Evolutionary conservation across 116 monocot genomes (phyloP), one percentile per base, ranked within the genome.

Genomic region (Posidonia oceanica): DNA sequence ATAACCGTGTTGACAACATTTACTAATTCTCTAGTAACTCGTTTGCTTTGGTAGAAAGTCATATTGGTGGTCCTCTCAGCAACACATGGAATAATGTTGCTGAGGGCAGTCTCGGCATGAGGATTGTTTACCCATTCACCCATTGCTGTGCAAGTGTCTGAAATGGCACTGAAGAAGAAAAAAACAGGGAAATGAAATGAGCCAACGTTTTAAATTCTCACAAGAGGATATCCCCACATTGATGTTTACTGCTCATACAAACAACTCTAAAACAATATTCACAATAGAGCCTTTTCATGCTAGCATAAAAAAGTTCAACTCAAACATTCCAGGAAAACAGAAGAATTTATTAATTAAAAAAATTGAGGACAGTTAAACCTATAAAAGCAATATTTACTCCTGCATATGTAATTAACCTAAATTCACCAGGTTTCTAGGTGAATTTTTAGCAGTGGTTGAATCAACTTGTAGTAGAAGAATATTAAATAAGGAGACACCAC

Each of bases 141-240:
- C 94, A 94, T 94, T 13, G 94, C 85, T 23, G 68, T 77, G 68
- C 90, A 90, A 40, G 90, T 85, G 76, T 94, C 90, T 54, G 71
- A 81, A 16, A 90, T 75, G 39, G 77, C 79, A 83, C 94, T 94
- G 85, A 3, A 38, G 40, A 7, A 3, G 11, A 65, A n/a, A n/a
- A n/a, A n/a, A n/a, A n/a, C n/a, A n/a, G n/a, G n/a, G n/a, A n/a
- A n/a, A n/a, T n/a, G n/a, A n/a, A n/a, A n/a, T n/a, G n/a, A n/a
- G n/a, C n/a, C n/a, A n/a, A n/a, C 10, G 37, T 39, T 20, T 42
- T 48, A 42, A 66, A 66, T 42, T 29, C 29, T 29, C 29, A 29
- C 29, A 29, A 29, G 29, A 29, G 29, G 29, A 29, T 29, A 29
- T 29, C 29, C 29, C 29, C 29, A 29, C 29, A 21, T 16, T 58